These are phyloP conservation scores for Rubus idaeus DNA, from an alignment of 306 rosid species.

Conservation along the genomic window DNA sequence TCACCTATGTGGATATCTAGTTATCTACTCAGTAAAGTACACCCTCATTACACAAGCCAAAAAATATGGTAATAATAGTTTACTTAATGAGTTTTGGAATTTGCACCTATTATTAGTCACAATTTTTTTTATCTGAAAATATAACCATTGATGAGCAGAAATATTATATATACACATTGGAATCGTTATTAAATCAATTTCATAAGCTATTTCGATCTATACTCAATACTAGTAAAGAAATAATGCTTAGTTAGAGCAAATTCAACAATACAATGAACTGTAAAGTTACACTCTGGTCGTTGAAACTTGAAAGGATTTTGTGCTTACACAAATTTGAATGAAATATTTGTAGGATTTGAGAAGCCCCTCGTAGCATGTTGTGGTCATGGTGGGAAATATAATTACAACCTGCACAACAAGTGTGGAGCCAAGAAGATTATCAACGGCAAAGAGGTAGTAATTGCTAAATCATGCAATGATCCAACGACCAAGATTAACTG, in stretches of 20 bases:
- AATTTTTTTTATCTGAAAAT: not conserved
- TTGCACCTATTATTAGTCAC: too few relatives aligned
- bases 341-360: constrained; percentile 55
- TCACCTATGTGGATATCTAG: constrained; percentile 84
- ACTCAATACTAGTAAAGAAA: too few relatives aligned
- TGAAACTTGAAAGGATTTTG: too few relatives aligned
- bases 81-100: too few relatives aligned
- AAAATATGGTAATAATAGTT: constrained; percentile 41
- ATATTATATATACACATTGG: too few relatives aligned
- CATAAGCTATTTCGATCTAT: too few relatives aligned
- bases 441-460: constrained; percentile 48
- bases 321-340: not conserved
- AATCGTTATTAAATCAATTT: too few relatives aligned
- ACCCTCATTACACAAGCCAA: constrained; percentile 55
- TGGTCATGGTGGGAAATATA: constrained; percentile 87
- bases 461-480: constrained; percentile 58
- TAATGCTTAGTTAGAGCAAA: too few relatives aligned
- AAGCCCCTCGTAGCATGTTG: constrained; percentile 72
- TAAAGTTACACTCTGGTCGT: too few relatives aligned
- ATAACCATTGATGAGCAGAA: too few relatives aligned
- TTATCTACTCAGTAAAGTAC: constrained; percentile 68
- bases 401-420: constrained; percentile 49
- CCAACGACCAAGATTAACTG: constrained; percentile 61
- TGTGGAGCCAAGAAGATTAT: constrained; percentile 56
- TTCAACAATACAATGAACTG: too few relatives aligned